These are phyloP conservation scores for Boletus sp. DNA, from an alignment of 768 basidiomycete genomes.

Conservation along the genomic window DNA sequence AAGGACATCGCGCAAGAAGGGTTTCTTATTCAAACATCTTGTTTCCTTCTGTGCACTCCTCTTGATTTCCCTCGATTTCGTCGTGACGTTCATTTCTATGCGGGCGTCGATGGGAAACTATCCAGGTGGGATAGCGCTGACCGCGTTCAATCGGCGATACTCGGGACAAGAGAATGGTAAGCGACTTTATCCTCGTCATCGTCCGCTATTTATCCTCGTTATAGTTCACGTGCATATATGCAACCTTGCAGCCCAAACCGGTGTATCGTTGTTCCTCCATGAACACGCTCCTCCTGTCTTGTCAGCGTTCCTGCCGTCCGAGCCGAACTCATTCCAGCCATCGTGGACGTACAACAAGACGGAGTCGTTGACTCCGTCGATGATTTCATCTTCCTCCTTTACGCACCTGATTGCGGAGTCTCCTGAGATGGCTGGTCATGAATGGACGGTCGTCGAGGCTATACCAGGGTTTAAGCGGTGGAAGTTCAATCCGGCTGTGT, in stretches of 20 bases:
- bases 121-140: conserved; percentile 79
- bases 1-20: conserved; percentile 51
- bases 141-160: conserved; percentile 53
- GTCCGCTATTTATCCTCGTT: background rate
- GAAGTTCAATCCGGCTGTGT: conserved; percentile 22
- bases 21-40: conserved; percentile 43
- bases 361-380: conserved; percentile 51
- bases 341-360: conserved; percentile 82
- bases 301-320: conserved; percentile 8
- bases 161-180: conserved; percentile 32
- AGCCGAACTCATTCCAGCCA: conserved; percentile 5
- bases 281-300: conserved; percentile 52
- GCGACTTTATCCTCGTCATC: background rate
- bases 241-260: conserved; percentile 85
- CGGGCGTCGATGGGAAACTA: conserved; percentile 73
- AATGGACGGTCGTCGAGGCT: conserved; percentile 44
- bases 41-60: conserved; percentile 43
- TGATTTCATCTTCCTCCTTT: conserved; percentile 41
- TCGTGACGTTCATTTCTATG: conserved; percentile 50
- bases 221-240: conserved; percentile 73
- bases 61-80: conserved; percentile 51
- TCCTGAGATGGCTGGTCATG: conserved; percentile 18
- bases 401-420: conserved; percentile 65
- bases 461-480: conserved; percentile 47
- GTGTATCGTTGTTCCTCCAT: conserved; percentile 85